Percentiles rank a stretch among this genome's conserved stretches.
phyloP scores from a whole-genome alignment of 1,139 yeast genomes.

The Candida pseudocylindracea region DNA sequence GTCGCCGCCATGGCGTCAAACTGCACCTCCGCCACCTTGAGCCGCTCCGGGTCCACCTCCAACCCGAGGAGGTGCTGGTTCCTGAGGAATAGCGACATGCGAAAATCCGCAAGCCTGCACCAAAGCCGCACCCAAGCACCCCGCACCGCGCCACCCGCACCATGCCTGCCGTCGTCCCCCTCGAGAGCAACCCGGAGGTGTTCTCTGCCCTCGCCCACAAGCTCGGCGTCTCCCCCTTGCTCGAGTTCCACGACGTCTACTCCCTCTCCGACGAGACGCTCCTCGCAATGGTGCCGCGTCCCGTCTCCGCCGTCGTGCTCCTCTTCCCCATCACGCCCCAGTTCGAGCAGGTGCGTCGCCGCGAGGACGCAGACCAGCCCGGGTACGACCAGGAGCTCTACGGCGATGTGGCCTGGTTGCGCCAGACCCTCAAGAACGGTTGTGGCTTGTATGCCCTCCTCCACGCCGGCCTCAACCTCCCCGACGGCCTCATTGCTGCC shows the following conservation, averaged over 20 bases:
- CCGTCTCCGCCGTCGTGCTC: conserved; percentile 50
- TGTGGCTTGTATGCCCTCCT: conserved; percentile 84
- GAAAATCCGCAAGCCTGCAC: too few species aligned
- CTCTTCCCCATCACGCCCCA: conserved; percentile 56
- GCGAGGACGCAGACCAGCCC: conserved; percentile 8
- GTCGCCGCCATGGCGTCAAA: conserved; percentile 50
- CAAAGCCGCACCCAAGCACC: too few species aligned
- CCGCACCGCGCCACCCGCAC: too few species aligned
- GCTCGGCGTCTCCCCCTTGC: conserved; percentile 41
- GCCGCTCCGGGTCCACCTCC: conserved; percentile 36
- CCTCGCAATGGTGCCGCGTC: conserved; percentile 61
- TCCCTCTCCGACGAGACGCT: conserved; percentile 67
- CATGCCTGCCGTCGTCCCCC: conserved; percentile 34
- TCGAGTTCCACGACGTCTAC: conserved; percentile 60
- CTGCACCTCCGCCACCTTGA: conserved; percentile 56
- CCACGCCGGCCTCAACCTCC: conserved; percentile 51
- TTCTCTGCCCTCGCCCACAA: conserved; percentile 49
- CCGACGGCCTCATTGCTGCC: conserved; percentile 16
- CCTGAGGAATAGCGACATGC: too few species aligned
- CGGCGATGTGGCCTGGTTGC: conserved; percentile 35
- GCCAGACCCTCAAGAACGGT: conserved; percentile 72
- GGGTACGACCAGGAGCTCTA: conserved; percentile 1
- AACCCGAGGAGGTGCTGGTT: too few species aligned
- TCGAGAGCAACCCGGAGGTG: conserved; percentile 78
- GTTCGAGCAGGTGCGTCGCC: conserved; percentile 28